These are phyloP conservation scores for Cyberlindnera samutprakarnensis DNA, from an alignment of 805 yeast species.

Conservation along the genomic window DNA sequence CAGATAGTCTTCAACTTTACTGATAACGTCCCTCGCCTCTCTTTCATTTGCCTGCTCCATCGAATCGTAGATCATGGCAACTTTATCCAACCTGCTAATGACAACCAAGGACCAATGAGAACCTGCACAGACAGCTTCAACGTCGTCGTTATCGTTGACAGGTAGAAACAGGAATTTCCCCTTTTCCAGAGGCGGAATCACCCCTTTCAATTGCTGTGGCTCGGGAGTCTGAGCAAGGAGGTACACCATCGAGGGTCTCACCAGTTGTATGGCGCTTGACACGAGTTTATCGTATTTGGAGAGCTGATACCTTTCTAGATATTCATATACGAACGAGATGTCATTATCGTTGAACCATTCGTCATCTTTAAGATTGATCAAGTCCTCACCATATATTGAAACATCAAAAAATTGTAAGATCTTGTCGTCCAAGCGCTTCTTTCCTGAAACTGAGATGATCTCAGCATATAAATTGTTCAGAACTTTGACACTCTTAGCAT, in stretches of 20 bases:
- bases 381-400: slow-evolving; percentile 50
- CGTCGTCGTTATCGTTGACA: slow-evolving; percentile 55
- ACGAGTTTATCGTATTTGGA: slow-evolving; percentile 19
- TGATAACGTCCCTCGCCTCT: slow-evolving; percentile 16
- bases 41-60: slow-evolving; percentile 26
- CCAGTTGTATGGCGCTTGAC: slow-evolving; percentile 28
- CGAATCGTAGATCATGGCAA: slow-evolving; percentile 50
- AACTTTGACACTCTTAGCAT: slow-evolving; percentile 10
- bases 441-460: slow-evolving; percentile 7
- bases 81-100: slow-evolving; percentile 38
- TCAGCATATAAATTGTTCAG: slow-evolving; percentile 13
- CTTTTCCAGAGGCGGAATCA: slow-evolving; percentile 36
- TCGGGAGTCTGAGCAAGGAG: slow-evolving; percentile 47
- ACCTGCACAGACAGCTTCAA: slow-evolving; percentile 55
- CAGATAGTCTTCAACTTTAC: slow-evolving; percentile 18
- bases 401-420: slow-evolving; percentile 48
- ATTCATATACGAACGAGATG: slow-evolving; percentile 55
- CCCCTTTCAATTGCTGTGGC: slow-evolving; percentile 34
- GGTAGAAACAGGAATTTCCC: slow-evolving; percentile 57
- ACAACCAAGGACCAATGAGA: slow-evolving; percentile 72
- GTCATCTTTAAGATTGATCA: slow-evolving; percentile 48
- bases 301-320: slow-evolving; percentile 32
- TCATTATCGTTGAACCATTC: slow-evolving; percentile 75
- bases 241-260: slow-evolving; percentile 60
- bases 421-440: slow-evolving; percentile 10